Evolutionary conservation across 306 rosid genomes (phyloP), one percentile per base, ranked within the genome.

Genomic region (Rosa rugosa): DNA sequence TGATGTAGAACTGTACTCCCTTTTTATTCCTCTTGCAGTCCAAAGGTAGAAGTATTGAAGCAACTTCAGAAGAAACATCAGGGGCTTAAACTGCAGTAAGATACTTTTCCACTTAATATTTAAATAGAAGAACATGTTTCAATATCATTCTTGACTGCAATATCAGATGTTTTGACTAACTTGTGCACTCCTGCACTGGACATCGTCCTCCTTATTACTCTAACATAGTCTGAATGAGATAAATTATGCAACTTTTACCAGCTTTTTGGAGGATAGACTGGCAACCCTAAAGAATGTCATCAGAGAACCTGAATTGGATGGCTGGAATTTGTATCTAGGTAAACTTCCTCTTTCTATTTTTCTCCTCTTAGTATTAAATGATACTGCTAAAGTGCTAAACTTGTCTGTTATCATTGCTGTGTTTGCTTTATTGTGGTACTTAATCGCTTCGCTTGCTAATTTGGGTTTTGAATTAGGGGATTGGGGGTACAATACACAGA

Each of bases 251-350:
- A 67, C 72, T 77, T 69, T 84, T 45, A 75, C 68, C 90, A 91
- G 98, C 86, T 92, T 94, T 78, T 93, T 92, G 70, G 97, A 94
- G 87, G 98, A 94, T 81, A 86, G 94, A 60, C 79, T 92, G 69
- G 91, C 93, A 72, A 91, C 95, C 82, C 87, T 89, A 25, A 92
- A 87, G 84, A 92, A 92, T 79, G 98, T 94, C 36, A 92, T 90
- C 75, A 91, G 86, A 84, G 97, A 94, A 85, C 89, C 95, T 11
- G 97, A 88, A 78, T 80, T 94, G 78, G 90, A 89, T 72, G 84
- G 68, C 45, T 94, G 98, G 98, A 92, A 89, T 59, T 85, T 92
- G 78, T 92, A 88, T 86, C 85, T 89, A 11, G 98, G 98, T 92
- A 88, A 56, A 53, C n/a, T 72, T 85, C 25, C 42, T 59, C 38